Evolutionary conservation across 1,284 basidiomycete species (phyloP).

Genomic region (Cystobasidiaceae sp.): DNA sequence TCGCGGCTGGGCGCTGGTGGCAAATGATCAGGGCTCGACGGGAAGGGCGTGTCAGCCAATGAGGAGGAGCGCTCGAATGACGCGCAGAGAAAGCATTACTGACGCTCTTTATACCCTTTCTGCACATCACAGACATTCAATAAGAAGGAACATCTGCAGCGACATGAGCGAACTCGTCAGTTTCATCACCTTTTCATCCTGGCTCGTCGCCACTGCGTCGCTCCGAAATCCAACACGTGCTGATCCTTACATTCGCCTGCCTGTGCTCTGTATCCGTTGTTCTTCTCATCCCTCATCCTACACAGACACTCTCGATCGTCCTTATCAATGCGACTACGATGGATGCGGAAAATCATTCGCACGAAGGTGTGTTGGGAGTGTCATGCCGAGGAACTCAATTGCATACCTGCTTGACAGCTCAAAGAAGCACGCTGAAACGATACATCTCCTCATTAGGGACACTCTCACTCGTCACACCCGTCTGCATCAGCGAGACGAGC

Average conservation of each 20-base stretch:
- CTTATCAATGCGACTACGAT: conserved; percentile 22
- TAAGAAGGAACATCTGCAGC: conserved; percentile 28
- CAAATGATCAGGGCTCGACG: no score
- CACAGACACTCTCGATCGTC: conserved; percentile 29
- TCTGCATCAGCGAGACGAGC: conserved; percentile 23
- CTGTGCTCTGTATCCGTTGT: background rate
- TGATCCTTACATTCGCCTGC: background rate
- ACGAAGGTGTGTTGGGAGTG: conserved; percentile 5
- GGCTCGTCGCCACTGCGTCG: background rate
- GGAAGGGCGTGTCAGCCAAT: no score
- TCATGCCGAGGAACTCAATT: no score
- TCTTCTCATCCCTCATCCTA: background rate
- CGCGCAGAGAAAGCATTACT: no score
- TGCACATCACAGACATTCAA: conserved; percentile 23
- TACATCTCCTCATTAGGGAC: conserved; percentile 15
- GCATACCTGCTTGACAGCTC: background rate
- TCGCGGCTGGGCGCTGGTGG: no score
- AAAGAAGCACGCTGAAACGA: background rate
- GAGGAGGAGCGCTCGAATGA: no score
- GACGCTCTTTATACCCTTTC: background rate
- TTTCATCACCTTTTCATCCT: background rate
- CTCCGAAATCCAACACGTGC: background rate
- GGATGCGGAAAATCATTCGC: conserved; percentile 31
- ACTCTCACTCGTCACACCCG: conserved; percentile 28
- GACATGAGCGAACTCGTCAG: conserved; percentile 31